A percentile compares a stretch with the other conserved stretches of the same genome.
These are phyloP conservation scores for Zhuliangozyma parablackwelliae DNA, from an alignment of 1,139 yeast species.

Conservation along the genomic window DNA sequence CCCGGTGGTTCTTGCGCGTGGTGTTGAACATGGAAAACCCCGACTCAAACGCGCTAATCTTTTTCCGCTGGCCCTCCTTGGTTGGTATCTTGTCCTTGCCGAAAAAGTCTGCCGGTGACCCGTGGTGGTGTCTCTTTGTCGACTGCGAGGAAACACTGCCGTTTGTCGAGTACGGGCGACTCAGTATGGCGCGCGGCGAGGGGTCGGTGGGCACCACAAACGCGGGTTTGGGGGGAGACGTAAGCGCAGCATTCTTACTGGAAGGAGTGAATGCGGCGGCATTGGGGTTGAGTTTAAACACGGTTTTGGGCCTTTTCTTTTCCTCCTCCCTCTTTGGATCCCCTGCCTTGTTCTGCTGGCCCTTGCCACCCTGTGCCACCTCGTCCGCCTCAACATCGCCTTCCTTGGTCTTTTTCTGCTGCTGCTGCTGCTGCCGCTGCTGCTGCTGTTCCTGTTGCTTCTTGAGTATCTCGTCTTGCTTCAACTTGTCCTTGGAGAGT, in stretches of 20 bases:
- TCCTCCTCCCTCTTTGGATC: conserved; percentile 49
- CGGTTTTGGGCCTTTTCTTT: conserved; percentile 24
- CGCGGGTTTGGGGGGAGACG: conserved; percentile 28
- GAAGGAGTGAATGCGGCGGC: conserved; percentile 70
- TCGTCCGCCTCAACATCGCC: conserved; percentile 12
- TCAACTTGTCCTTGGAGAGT: conserved; percentile 60
- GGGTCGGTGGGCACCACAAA: conserved; percentile 24
- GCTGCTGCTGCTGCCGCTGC: conserved; percentile 2
- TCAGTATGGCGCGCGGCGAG: conserved; percentile 30
- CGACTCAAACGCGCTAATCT: conserved; percentile 32
- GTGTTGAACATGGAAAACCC: conserved; percentile 58
- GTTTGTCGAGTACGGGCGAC: conserved; percentile 27
- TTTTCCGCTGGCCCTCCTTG: conserved; percentile 34
- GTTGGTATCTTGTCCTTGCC: conserved; percentile 45
- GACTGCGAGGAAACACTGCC: conserved; percentile 16
- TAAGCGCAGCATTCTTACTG: conserved; percentile 18
- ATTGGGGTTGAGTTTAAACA: conserved; percentile 67
- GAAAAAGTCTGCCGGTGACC: conserved; percentile 44
- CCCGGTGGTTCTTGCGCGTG: conserved; percentile 31
- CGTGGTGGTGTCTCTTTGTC: conserved; percentile 36
- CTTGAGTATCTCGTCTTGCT: conserved; percentile 56
- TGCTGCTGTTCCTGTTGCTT: conserved; percentile 23
- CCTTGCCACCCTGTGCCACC: conserved; percentile 3
- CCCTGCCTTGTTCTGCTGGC: conserved; percentile 6
- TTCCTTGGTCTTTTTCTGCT: conserved; percentile 13